A percentile compares a stretch with the other conserved stretches of the same genome.
These are phyloP conservation scores for Syzygium grande DNA, from an alignment of 345 rosid species.

Conservation along the genomic window DNA sequence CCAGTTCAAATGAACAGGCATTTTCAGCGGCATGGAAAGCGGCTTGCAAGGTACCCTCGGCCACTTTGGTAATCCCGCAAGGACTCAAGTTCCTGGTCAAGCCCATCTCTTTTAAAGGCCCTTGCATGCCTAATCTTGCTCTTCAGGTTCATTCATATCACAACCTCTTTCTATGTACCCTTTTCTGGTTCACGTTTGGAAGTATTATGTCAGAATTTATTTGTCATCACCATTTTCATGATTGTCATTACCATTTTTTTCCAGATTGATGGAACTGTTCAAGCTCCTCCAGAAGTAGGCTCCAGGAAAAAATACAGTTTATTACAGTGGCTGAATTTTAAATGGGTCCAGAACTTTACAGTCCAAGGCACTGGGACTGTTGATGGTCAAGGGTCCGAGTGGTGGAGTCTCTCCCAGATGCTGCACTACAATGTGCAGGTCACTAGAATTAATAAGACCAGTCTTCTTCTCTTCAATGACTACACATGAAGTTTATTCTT, in stretches of 20 bases:
- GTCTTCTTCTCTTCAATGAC: neutral
- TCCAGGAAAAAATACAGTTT: conserved; percentile 64
- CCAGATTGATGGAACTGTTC: conserved; percentile 69
- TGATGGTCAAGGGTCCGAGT: conserved; percentile 71
- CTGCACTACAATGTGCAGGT: conserved; percentile 29
- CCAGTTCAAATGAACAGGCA: conserved; percentile 21
- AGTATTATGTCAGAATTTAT: neutral
- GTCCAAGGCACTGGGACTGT: conserved; percentile 68
- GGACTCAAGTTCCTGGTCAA: conserved; percentile 32
- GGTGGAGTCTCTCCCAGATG: conserved; percentile 53
- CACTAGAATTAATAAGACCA: neutral
- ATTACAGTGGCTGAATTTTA: conserved; percentile 83
- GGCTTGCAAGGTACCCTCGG: conserved; percentile 40
- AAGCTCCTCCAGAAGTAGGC: conserved; percentile 54
- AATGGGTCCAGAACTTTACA: conserved; percentile 65
- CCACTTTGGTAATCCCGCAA: conserved; percentile 39
- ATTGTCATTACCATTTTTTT: neutral
- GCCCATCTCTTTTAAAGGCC: conserved; percentile 58
- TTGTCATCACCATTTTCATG: neutral
- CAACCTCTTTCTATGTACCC: neutral
- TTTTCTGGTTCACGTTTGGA: neutral
- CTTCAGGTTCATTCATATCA: conserved; percentile 33
- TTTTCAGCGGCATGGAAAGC: conserved; percentile 51
- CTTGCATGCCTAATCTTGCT: conserved; percentile 47
- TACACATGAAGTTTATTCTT: neutral